phyloP scores from a whole-genome alignment of 768 basidiomycete genomes.

The Megacollybia marginata region DNA sequence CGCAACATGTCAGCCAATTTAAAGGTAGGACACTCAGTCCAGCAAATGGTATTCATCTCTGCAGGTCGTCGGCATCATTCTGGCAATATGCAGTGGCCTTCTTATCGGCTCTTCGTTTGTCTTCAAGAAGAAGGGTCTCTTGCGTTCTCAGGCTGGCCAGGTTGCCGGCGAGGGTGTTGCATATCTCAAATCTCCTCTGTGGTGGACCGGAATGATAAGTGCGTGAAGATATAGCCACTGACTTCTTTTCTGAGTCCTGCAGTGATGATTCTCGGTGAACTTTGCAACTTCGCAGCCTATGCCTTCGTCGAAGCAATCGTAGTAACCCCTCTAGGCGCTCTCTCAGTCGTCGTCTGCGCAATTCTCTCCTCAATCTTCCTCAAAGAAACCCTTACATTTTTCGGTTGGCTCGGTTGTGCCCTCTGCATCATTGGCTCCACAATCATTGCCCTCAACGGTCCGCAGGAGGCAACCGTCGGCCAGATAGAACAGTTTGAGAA shows the following conservation, averaged over 20 bases:
- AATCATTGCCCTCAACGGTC: constrained; percentile 88
- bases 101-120: constrained; percentile 93
- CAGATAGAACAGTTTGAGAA: constrained; percentile 66
- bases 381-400: constrained; percentile 87
- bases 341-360: constrained; percentile 94
- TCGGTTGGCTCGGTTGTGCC: constrained; percentile 93
- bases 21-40: no score
- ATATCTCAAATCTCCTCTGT: constrained; percentile 91
- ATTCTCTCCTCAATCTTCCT: constrained; percentile 91
- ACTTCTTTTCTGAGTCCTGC: background rate
- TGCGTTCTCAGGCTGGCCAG: constrained; percentile 77
- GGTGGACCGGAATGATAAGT: constrained; percentile 95
- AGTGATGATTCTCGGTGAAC: constrained; percentile 91
- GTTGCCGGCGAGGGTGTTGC: constrained; percentile 80
- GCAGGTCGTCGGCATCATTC: constrained; percentile 69
- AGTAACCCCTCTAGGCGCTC: constrained; percentile 93
- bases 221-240: constrained; percentile 17
- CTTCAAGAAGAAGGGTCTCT: constrained; percentile 93
- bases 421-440: constrained; percentile 89
- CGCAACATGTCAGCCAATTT: no score
- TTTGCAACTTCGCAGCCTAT: constrained; percentile 86
- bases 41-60: background rate
- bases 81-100: constrained; percentile 71
- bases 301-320: constrained; percentile 90
- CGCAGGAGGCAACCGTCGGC: constrained; percentile 61